Base-by-base conservation (phyloP, 257 asterid genomes). In the Ajuga chamaepitys region DNA sequence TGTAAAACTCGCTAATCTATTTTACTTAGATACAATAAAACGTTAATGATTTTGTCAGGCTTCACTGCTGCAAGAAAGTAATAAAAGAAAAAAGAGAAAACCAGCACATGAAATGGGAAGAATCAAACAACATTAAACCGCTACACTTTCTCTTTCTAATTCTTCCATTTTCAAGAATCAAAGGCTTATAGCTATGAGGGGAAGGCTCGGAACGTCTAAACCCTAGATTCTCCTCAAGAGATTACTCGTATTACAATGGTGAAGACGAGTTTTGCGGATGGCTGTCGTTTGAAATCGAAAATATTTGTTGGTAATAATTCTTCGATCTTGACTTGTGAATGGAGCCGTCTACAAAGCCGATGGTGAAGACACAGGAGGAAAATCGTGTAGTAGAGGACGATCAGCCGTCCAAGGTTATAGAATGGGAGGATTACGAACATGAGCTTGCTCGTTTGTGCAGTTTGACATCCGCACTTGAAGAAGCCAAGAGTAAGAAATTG, bases 381-480 rank as follows among this genome's bases (percentile, higher is more conserved):
- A 71, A 78, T 65, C 66, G 67, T 62, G 61, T 28, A 48, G 68
- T 54, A 75, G 38, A 67, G 74, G 75, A 70, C 60, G 75, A 76
- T 59, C 82, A 78, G 42, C 67, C 62, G 14, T 78, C 64, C 54
- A 85, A 81, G 80, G 70, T 80, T 7, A 56, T 91, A 58, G 86
- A 88, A 66, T 91, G 95, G 96, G 96, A 88, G 81, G 96, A 91
- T 82, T 88, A 85, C 72, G 95, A 91, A 57, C 96, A 86, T 26
- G 98, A 88, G 75, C 70, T 91, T 64, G 96, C 75, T 32, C 89
- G 96, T 69, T 64, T 85, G 20, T 91, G 96, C 72, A 91, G 98
- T 45, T 84, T 91, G 70, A 78, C 90, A 30, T 86, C 88, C 48
- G 98, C 95, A 21, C 74, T 85, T 48, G 81, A 82, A 51, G 87